Conservation (phyloP, 768 basidiomycete species). For the Leccinellum rugosiceps region DNA sequence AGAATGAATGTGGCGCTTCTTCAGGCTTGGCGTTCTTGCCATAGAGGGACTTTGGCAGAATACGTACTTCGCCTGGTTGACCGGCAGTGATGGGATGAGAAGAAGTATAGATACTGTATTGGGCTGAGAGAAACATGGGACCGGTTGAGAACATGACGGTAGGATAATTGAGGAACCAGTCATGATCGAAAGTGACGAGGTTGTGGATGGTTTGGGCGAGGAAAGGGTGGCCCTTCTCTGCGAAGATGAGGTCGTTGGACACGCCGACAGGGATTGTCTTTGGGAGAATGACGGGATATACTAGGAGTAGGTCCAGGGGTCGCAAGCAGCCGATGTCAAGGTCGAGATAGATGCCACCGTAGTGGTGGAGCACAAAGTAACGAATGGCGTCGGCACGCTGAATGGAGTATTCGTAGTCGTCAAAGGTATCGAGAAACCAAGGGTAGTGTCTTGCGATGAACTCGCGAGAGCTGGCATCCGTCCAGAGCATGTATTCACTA, state of each 20-base stretch:
- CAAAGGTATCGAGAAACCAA: constrained; percentile 93
- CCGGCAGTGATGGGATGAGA: constrained; percentile 55
- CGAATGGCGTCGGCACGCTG: constrained; percentile 97
- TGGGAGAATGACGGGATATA: constrained; percentile 86
- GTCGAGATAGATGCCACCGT: constrained; percentile 94
- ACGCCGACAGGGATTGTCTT: constrained; percentile 97
- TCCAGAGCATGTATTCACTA: constrained; percentile 98
- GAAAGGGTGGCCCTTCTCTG: constrained; percentile 82
- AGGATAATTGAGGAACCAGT: constrained; percentile 94
- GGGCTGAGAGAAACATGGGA: constrained; percentile 96
- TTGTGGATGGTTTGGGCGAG: constrained; percentile 92
- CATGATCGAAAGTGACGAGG: constrained; percentile 87
- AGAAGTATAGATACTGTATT: constrained; percentile 84
- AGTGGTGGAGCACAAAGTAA: constrained; percentile 95
- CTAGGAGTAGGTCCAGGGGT: constrained; percentile 80
- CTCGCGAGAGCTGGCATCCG: constrained; percentile 83
- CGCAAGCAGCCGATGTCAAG: constrained; percentile 93
- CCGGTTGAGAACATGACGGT: constrained; percentile 99
- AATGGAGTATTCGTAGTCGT: constrained; percentile 86
- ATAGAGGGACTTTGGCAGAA: constrained; percentile 95
- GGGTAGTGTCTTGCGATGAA: constrained; percentile 88
- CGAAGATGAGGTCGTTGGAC: constrained; percentile 95
- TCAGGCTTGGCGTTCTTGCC: constrained; percentile 88
- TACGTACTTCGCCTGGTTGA: constrained; percentile 71
- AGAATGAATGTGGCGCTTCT: constrained; percentile 89